Evolutionary conservation across 306 rosid genomes (phyloP).

Genomic region (Ammopiptanthus mongolicus): DNA sequence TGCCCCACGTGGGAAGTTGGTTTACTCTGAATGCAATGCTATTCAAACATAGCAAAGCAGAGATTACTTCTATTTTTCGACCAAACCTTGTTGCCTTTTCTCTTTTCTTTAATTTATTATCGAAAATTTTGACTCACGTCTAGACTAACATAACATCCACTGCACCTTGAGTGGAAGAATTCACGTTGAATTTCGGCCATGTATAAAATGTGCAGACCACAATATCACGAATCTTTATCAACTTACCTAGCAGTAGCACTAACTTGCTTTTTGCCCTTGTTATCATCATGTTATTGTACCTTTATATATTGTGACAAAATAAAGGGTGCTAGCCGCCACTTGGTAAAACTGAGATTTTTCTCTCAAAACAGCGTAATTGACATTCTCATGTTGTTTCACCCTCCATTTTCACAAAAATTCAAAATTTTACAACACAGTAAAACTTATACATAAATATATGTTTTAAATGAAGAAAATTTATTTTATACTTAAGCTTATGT

Average conservation of each 20-base stretch:
- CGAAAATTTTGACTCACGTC: no score
- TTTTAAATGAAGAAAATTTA: no score
- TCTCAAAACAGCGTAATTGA: background rate
- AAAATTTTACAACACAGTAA: background rate
- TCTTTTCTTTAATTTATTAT: no score
- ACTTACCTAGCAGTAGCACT: background rate
- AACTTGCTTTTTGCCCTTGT: background rate
- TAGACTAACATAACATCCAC: no score
- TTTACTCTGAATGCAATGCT: slow-evolving; percentile 19
- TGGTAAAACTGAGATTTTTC: background rate
- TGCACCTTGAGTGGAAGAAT: no score
- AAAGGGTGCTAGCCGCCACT: background rate
- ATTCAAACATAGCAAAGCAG: background rate
- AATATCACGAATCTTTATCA: background rate
- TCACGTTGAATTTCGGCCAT: no score
- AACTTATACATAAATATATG: background rate
- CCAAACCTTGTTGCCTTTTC: background rate
- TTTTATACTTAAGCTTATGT: no score
- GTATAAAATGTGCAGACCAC: no score
- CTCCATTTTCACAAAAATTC: background rate
- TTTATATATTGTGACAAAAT: background rate
- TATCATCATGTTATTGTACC: background rate
- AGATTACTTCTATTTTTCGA: background rate
- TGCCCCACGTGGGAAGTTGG: slow-evolving; percentile 20
- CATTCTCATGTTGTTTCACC: background rate